phyloP scores from a whole-genome alignment of 768 basidiomycete genomes.

The Leccinum disarticulatum region DNA sequence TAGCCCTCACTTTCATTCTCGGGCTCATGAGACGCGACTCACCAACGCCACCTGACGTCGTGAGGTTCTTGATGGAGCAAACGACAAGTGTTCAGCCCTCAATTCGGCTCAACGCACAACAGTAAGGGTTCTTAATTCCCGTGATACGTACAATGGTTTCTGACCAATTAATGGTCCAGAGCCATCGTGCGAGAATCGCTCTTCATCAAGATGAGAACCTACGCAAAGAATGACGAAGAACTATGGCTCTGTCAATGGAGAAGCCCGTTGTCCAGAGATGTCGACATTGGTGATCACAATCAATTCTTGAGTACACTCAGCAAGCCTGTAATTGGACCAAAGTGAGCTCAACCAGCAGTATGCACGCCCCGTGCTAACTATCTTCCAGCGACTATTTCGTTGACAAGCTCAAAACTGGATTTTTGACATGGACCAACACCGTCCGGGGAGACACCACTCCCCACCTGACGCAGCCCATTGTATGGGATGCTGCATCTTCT shows the following conservation, averaged over 20 bases:
- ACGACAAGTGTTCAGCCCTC: constrained; percentile 69
- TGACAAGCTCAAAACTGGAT: constrained; percentile 78
- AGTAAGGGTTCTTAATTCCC: constrained; percentile 38
- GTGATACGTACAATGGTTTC: background rate
- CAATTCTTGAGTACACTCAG: constrained; percentile 50
- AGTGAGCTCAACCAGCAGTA: constrained; percentile 29
- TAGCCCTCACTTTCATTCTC: constrained; percentile 60
- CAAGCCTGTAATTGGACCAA: constrained; percentile 35
- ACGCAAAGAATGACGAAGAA: constrained; percentile 59
- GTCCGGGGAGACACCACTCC: constrained; percentile 58
- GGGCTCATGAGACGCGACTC: constrained; percentile 65
- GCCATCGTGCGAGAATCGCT: constrained; percentile 65
- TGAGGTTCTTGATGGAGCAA: constrained; percentile 64
- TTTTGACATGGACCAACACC: constrained; percentile 67
- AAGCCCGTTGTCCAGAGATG: constrained; percentile 53
- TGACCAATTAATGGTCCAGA: constrained; percentile 34
- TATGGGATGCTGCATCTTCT: constrained; percentile 57
- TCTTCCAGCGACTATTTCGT: constrained; percentile 48
- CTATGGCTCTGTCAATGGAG: constrained; percentile 75
- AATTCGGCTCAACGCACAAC: constrained; percentile 63
- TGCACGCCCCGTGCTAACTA: background rate
- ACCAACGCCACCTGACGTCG: constrained; percentile 50
- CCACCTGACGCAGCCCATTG: constrained; percentile 31
- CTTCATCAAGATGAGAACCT: constrained; percentile 75
- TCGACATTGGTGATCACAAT: constrained; percentile 48